These are phyloP conservation scores for Citrus mangshanensis DNA, from an alignment of 345 rosid genomes.

Conservation along the genomic window DNA sequence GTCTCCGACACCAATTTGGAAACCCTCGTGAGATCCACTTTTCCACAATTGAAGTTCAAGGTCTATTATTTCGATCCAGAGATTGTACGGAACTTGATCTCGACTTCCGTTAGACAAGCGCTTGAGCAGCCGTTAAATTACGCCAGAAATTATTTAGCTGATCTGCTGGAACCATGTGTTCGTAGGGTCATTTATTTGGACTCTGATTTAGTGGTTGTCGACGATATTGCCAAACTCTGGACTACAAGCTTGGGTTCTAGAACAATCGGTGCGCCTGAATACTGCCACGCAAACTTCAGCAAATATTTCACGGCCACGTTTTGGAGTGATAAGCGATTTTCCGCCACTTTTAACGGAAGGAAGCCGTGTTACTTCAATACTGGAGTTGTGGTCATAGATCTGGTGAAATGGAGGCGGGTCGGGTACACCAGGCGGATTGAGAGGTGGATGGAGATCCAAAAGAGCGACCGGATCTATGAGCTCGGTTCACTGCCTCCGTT, in stretches of 20 bases:
- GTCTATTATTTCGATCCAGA: slow-evolving; percentile 82
- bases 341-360: slow-evolving; percentile 55
- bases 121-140: slow-evolving; percentile 93
- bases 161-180: slow-evolving; percentile 82
- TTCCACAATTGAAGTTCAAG: slow-evolving; percentile 84
- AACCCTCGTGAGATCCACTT: slow-evolving; percentile 68
- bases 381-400: slow-evolving; percentile 97
- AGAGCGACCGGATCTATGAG: slow-evolving; percentile 79
- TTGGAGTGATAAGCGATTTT: slow-evolving; percentile 57
- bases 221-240: slow-evolving; percentile 83
- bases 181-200: slow-evolving; percentile 82
- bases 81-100: slow-evolving; percentile 69
- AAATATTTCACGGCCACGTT: slow-evolving; percentile 77
- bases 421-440: slow-evolving; percentile 79
- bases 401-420: slow-evolving; percentile 70
- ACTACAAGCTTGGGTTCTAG: slow-evolving; percentile 50
- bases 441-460: slow-evolving; percentile 98
- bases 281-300: slow-evolving; percentile 92
- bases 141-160: slow-evolving; percentile 85
- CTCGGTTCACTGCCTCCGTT: slow-evolving; percentile 94
- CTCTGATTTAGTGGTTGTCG: slow-evolving; percentile 88
- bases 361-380: slow-evolving; percentile 86
- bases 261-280: slow-evolving; percentile 95
- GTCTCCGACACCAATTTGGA: slow-evolving; percentile 69
- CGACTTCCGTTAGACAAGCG: slow-evolving; percentile 88